Evolutionary conservation across 345 rosid species (phyloP), one percentile per base, ranked within the genome.

Genomic region (Populus alba): DNA sequence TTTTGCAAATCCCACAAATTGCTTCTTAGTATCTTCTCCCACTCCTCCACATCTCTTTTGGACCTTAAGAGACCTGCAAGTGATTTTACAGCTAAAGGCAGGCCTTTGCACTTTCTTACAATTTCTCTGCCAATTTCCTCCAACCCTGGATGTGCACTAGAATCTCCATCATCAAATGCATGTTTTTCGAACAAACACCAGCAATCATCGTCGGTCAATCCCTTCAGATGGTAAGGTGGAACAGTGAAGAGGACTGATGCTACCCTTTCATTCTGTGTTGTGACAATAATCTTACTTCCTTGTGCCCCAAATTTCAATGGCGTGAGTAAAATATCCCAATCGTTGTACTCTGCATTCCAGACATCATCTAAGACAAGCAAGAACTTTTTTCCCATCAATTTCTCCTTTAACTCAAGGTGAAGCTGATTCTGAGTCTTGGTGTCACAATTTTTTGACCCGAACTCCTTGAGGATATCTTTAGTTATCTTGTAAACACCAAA

Each of bases 31-130:
- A 69, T 39, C 51, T 69, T 69, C 51, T 69, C 72, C 72, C 72
- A 69, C 22, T 69, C 25, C 18, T 69, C 29, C 1, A 13, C 31
- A 22, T 39, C 51, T 69, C 72, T 38, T 22, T 69, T n/a, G 5
- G 1, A 69, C 17, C 55, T 25, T 1, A 69, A 23, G 27, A 69
- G 51, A 41, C 51, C 20, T n/a, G 53, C 72, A 1, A 69, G 17
- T 13, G 72, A 13, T 69, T 69, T 69, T n/a, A 16, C 72, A 69
- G 72, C 72, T 39, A 69, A 39, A 20, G 72, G 72, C 5, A 69
- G 51, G 18, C 72, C 72, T 9, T 69, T 39, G 51, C 72, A 69
- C 51, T 39, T 69, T 20, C 16, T 38, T 9, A 69, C 72, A 3
- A 69, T 23, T 38, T 69, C 72, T 5, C 29, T 69, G 10, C 72